A percentile compares a stretch with the other conserved stretches of the same genome.
Evolutionary conservation across 768 basidiomycete species (phyloP).

Genomic region (Polyporus arcularius): DNA sequence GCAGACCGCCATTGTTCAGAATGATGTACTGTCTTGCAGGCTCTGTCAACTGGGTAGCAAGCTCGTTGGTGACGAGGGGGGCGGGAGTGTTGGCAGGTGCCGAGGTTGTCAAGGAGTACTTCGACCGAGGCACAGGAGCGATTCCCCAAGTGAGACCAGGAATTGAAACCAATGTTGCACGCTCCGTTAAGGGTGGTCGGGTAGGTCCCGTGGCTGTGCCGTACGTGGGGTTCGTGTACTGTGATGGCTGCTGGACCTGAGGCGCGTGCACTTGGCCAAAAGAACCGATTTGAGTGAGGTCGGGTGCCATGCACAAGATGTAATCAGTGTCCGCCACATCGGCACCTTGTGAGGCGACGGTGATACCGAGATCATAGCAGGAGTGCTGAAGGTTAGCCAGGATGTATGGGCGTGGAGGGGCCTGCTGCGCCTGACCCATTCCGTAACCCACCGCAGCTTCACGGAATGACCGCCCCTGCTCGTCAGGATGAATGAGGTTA

Average conservation of each 20-base stretch:
- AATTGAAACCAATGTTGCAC: slow-evolving; percentile 75
- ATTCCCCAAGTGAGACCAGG: slow-evolving; percentile 86
- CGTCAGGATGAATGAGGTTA: slow-evolving; percentile 77
- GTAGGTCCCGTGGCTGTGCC: slow-evolving; percentile 34
- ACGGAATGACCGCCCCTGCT: slow-evolving; percentile 54
- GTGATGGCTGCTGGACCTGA: slow-evolving; percentile 38
- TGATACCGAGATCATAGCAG: slow-evolving; percentile 67
- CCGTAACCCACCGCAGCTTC: slow-evolving; percentile 51
- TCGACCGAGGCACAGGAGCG: slow-evolving; percentile 50
- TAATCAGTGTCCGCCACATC: slow-evolving; percentile 76
- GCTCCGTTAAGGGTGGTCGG: slow-evolving; percentile 72
- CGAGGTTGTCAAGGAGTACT: slow-evolving; percentile 30
- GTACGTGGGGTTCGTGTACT: slow-evolving; percentile 45
- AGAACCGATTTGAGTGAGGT: slow-evolving; percentile 69
- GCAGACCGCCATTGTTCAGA: slow-evolving; percentile 83
- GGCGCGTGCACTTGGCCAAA: slow-evolving; percentile 64
- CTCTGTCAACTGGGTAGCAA: slow-evolving; percentile 80
- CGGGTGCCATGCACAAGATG: slow-evolving; percentile 73
- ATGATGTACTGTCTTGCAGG: slow-evolving; percentile 81
- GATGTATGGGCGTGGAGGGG: slow-evolving; percentile 57
- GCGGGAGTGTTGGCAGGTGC: slow-evolving; percentile 38
- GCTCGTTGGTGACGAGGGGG: slow-evolving; percentile 71
- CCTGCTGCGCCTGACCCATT: slow-evolving; percentile 42
- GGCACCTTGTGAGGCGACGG: slow-evolving; percentile 70
- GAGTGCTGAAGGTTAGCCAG: slow-evolving; percentile 60